Evolutionary conservation across 108 stramenopile species (phyloP).

Genomic region (Skeletonema menzelii): DNA sequence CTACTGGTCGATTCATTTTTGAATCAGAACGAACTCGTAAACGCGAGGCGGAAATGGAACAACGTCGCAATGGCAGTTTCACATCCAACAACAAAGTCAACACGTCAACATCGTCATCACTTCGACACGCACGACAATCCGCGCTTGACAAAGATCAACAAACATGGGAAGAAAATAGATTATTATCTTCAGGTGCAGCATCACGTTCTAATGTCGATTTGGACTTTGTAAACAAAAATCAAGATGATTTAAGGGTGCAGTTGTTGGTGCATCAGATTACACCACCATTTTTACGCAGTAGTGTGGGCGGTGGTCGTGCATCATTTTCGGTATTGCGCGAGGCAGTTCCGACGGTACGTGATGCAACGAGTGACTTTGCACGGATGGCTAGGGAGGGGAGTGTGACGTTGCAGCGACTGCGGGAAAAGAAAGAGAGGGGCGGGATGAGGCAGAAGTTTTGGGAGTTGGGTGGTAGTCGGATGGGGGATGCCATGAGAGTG

Average conservation of each 20-base stretch:
- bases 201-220: slow-evolving; percentile 66
- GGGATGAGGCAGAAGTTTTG: slow-evolving; percentile 97
- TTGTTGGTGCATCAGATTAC: slow-evolving; percentile 94
- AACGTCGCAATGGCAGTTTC: slow-evolving; percentile 37
- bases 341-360: slow-evolving; percentile 86
- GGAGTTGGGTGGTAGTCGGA: slow-evolving; percentile 96
- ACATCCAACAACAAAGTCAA: neutral
- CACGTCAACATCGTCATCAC: neutral
- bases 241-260: slow-evolving; percentile 69
- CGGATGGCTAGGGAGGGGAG: slow-evolving; percentile 91
- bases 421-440: slow-evolving; percentile 88
- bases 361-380: slow-evolving; percentile 91
- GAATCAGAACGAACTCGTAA: slow-evolving; percentile 74
- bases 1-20: slow-evolving; percentile 81
- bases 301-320: slow-evolving; percentile 54
- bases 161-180: slow-evolving; percentile 96
- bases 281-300: slow-evolving; percentile 90
- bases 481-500: slow-evolving; percentile 93
- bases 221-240: slow-evolving; percentile 57
- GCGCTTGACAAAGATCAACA: slow-evolving; percentile 91
- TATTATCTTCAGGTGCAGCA: slow-evolving; percentile 89
- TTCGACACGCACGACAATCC: slow-evolving; percentile 57
- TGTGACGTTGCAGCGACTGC: slow-evolving; percentile 61
- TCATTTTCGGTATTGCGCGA: slow-evolving; percentile 81
- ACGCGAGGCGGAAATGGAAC: slow-evolving; percentile 84